These are phyloP conservation scores for Pyrenophora graminea DNA, from an alignment of 2,329 filamentous ascomycete species.

Conservation along the genomic window DNA sequence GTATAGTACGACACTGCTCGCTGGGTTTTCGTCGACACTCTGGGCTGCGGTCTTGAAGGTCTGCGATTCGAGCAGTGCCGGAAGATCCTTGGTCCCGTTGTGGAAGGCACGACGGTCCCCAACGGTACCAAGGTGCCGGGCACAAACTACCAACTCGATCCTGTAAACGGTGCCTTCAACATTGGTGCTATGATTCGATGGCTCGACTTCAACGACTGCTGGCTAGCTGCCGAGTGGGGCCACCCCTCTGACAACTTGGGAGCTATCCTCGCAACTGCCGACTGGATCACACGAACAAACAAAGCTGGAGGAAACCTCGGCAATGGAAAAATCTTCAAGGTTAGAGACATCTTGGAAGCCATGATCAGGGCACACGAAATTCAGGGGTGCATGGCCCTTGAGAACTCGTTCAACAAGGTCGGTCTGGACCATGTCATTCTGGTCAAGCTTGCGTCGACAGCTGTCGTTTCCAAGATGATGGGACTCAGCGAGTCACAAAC, in stretches of 20 bases:
- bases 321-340: constrained; percentile 77
- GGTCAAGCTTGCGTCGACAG: constrained; percentile 95
- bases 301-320: constrained; percentile 76
- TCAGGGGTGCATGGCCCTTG: constrained; percentile 91
- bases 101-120: constrained; percentile 87
- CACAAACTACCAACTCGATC: constrained; percentile 91
- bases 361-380: constrained; percentile 99
- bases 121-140: constrained; percentile 90
- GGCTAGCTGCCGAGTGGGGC: constrained; percentile 98
- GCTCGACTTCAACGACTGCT: constrained; percentile 99
- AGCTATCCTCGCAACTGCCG: constrained; percentile 92
- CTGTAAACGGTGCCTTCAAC: constrained; percentile 96
- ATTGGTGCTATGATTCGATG: constrained; percentile 98
- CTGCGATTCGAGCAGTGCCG: constrained; percentile 94
- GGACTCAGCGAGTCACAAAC: constrained; percentile 89
- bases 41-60: constrained; percentile 94
- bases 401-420: constrained; percentile 99
- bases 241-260: constrained; percentile 98
- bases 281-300: constrained; percentile 97
- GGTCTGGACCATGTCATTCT: constrained; percentile 96
- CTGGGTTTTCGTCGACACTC: constrained; percentile 94
- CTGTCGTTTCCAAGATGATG: constrained; percentile 93
- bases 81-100: constrained; percentile 89
- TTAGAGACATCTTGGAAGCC: constrained; percentile 89
- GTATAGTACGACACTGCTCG: constrained; percentile 88